Conservation (phyloP, 192 early-diverging fungal species). For the Mortierella claussenii region DNA sequence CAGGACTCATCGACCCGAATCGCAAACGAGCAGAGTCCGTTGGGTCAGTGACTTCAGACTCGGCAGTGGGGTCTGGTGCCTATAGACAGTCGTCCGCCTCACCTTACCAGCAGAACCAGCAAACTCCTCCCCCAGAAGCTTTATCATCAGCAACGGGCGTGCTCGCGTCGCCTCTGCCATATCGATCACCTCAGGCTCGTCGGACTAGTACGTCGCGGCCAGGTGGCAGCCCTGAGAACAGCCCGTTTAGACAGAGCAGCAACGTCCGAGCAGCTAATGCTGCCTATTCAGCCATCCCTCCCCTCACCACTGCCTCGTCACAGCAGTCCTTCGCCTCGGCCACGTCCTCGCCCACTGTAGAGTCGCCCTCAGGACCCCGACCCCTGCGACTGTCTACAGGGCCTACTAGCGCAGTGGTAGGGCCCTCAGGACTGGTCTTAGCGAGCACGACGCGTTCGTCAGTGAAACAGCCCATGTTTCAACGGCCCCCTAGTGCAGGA, state of each 20-base stretch:
- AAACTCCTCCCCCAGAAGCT: not conserved
- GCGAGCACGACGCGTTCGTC: slow-evolving; percentile 7
- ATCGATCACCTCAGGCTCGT: slow-evolving; percentile 19
- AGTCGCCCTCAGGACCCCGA: slow-evolving; percentile 16
- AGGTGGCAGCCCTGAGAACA: not conserved
- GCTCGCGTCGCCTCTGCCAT: slow-evolving; percentile 23
- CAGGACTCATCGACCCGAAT: slow-evolving; percentile 18
- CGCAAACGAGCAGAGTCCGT: slow-evolving; percentile 30
- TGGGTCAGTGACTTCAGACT: not conserved
- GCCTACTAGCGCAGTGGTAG: not conserved
- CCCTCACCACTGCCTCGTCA: slow-evolving; percentile 8
- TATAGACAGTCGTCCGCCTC: slow-evolving; percentile 1
- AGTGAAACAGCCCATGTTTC: slow-evolving; percentile 24
- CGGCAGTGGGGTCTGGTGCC: not conserved
- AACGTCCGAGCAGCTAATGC: slow-evolving; percentile 10
- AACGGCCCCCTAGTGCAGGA: slow-evolving; percentile 16
- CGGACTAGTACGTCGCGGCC: slow-evolving; percentile 19
- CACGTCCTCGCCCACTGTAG: slow-evolving; percentile 18
- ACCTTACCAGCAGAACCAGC: not conserved
- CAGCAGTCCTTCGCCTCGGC: slow-evolving; percentile 17
- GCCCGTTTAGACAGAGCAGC: slow-evolving; percentile 5
- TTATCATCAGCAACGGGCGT: slow-evolving; percentile 5
- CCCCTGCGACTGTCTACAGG: slow-evolving; percentile 6
- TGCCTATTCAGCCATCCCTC: slow-evolving; percentile 15
- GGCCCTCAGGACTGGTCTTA: not conserved